Evolutionary conservation across 106 monocot genomes (phyloP).

Genomic region (Xerophyta viscosa): DNA sequence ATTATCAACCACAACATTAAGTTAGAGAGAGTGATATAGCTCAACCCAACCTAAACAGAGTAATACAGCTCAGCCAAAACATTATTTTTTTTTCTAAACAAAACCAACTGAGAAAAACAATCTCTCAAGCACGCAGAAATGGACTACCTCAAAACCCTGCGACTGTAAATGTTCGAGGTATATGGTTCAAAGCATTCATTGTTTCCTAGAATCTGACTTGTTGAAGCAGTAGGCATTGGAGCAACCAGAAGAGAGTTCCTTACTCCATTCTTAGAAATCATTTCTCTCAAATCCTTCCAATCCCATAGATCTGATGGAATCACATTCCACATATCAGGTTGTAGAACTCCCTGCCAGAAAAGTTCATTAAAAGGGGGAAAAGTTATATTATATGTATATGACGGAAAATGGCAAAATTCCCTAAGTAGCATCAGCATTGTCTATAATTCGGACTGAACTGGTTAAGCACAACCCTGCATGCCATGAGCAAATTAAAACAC

Average conservation of each 20-base stretch:
- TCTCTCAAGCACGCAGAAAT: too few species aligned
- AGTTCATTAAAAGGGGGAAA: too few species aligned
- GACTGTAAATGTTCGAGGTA: conserved; percentile 90
- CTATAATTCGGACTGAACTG: too few species aligned
- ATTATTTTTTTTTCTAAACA: too few species aligned
- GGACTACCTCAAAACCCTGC: conserved; percentile 88
- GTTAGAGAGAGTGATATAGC: neutral
- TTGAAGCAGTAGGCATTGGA: conserved; percentile 98
- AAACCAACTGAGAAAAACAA: too few species aligned
- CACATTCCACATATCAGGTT: conserved; percentile 96
- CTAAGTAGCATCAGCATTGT: too few species aligned
- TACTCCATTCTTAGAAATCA: conserved; percentile 61
- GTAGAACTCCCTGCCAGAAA: conserved; percentile 82
- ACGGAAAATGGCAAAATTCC: too few species aligned
- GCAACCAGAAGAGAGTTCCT: conserved; percentile 96
- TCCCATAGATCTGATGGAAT: conserved; percentile 73
- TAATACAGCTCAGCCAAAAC: too few species aligned
- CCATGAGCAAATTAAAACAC: too few species aligned
- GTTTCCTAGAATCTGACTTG: conserved; percentile 96
- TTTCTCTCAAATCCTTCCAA: conserved; percentile 51
- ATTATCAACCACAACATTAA: neutral
- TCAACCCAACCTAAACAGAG: too few species aligned
- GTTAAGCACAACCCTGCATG: too few species aligned
- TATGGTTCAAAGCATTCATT: conserved; percentile 96
- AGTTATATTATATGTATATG: too few species aligned